Conservation (phyloP, 2,329 filamentous ascomycete species). For the Seiridium cupressi region DNA sequence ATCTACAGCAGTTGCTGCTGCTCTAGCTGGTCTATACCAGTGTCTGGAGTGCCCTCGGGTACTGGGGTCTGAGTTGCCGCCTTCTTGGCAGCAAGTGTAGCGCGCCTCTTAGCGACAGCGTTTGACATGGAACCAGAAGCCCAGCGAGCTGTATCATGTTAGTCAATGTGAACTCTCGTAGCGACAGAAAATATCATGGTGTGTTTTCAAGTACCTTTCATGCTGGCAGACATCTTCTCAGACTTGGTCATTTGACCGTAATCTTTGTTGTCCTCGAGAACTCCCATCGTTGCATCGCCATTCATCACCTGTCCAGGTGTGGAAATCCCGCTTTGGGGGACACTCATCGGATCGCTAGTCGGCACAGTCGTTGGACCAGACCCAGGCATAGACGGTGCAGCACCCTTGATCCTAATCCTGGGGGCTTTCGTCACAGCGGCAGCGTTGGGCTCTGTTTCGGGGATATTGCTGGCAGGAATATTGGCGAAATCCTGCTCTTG, state of each 20-base stretch:
- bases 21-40: constrained; percentile 4
- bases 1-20: not conserved
- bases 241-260: constrained; percentile 63
- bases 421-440: constrained; percentile 16
- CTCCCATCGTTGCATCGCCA: constrained; percentile 22
- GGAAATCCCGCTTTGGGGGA: constrained; percentile 13
- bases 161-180: not conserved
- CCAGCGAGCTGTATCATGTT: constrained; percentile 48
- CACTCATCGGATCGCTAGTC: constrained; percentile 16
- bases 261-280: constrained; percentile 44
- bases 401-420: constrained; percentile 34
- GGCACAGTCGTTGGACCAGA: not conserved
- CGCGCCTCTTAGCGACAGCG: constrained; percentile 60
- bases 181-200: not conserved
- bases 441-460: constrained; percentile 9
- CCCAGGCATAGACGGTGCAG: constrained; percentile 11
- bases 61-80: constrained; percentile 33
- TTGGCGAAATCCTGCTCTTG: constrained; percentile 18
- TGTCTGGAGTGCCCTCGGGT: constrained; percentile 11
- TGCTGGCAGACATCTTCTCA: constrained; percentile 65
- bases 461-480: constrained; percentile 10
- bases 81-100: constrained; percentile 59
- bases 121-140: constrained; percentile 58
- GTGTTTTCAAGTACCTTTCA: constrained; percentile 54
- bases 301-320: constrained; percentile 9